phyloP scores from a whole-genome alignment of 768 basidiomycete species.

The Mycena chlorophos region DNA sequence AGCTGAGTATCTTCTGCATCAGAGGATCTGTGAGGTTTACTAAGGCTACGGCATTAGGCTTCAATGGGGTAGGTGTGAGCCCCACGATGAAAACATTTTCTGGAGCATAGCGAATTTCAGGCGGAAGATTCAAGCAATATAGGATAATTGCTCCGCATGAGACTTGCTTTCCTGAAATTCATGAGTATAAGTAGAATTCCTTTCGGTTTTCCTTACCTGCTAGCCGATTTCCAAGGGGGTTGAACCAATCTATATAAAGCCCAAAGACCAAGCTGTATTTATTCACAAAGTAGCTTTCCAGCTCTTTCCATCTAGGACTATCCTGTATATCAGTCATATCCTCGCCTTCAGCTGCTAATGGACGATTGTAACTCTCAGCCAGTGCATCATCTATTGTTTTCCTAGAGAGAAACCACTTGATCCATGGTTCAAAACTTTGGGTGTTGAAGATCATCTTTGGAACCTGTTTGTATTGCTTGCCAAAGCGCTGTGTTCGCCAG shows the following conservation, averaged over 20 bases:
- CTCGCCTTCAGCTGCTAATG: slow-evolving; percentile 7
- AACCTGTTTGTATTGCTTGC: too few relatives aligned
- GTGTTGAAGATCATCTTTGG: slow-evolving; percentile 3
- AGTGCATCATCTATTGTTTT: slow-evolving; percentile 10
- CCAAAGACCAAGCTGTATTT: background rate
- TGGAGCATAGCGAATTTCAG: slow-evolving; percentile 19
- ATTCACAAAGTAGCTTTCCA: background rate
- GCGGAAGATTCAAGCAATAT: slow-evolving; percentile 30
- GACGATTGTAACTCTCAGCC: slow-evolving; percentile 1
- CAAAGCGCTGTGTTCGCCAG: too few relatives aligned
- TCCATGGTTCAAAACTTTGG: slow-evolving; percentile 8
- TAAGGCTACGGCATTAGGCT: slow-evolving; percentile 20
- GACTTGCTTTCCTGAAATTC: slow-evolving; percentile 14
- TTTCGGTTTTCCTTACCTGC: slow-evolving; percentile 13
- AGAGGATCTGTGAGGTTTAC: slow-evolving; percentile 7
- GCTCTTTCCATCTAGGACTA: slow-evolving; percentile 14
- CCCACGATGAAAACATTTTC: slow-evolving; percentile 31
- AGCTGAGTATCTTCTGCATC: slow-evolving; percentile 1
- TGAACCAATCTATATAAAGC: slow-evolving; percentile 16
- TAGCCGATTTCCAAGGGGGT: slow-evolving; percentile 23
- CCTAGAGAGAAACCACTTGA: slow-evolving; percentile 8
- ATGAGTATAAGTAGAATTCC: background rate
- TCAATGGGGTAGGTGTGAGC: slow-evolving; percentile 28
- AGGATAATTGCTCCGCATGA: slow-evolving; percentile 20
- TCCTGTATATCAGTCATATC: slow-evolving; percentile 13